These are phyloP conservation scores for Termitomyces sp. DNA, from an alignment of 768 basidiomycete genomes.

Conservation along the genomic window DNA sequence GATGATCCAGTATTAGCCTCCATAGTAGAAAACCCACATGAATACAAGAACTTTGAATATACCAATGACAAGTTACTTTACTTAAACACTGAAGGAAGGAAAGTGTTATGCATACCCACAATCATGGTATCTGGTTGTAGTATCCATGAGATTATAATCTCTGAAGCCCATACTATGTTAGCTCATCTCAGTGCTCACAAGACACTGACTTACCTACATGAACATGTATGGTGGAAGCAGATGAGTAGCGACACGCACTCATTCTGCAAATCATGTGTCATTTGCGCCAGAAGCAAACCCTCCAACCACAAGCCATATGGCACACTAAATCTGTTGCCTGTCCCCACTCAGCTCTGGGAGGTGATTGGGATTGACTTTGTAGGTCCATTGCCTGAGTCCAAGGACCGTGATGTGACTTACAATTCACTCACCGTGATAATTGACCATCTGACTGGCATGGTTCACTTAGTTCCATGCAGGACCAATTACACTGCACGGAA, in stretches of 20 bases:
- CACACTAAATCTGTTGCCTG: neutral
- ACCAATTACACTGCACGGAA: no score
- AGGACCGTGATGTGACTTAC: no score
- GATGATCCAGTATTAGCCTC: slow-evolving; percentile 15
- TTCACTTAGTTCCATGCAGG: no score
- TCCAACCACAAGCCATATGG: neutral
- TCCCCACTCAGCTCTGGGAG: neutral
- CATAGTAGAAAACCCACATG: slow-evolving; percentile 10
- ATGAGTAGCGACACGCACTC: neutral
- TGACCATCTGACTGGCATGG: no score
- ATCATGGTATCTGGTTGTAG: neutral
- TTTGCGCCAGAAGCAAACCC: neutral
- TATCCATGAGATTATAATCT: neutral
- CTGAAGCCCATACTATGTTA: neutral
- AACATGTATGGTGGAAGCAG: neutral
- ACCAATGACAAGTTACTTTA: slow-evolving; percentile 2
- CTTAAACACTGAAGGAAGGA: slow-evolving; percentile 5
- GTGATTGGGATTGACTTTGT: no score
- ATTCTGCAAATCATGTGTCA: neutral
- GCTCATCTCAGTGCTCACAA: neutral
- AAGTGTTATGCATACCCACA: neutral
- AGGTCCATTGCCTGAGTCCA: neutral
- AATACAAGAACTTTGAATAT: slow-evolving; percentile 16
- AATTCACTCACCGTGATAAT: no score
- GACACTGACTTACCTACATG: neutral